Conservation (phyloP, 2,329 filamentous ascomycete species). For the Apiospora marii region DNA sequence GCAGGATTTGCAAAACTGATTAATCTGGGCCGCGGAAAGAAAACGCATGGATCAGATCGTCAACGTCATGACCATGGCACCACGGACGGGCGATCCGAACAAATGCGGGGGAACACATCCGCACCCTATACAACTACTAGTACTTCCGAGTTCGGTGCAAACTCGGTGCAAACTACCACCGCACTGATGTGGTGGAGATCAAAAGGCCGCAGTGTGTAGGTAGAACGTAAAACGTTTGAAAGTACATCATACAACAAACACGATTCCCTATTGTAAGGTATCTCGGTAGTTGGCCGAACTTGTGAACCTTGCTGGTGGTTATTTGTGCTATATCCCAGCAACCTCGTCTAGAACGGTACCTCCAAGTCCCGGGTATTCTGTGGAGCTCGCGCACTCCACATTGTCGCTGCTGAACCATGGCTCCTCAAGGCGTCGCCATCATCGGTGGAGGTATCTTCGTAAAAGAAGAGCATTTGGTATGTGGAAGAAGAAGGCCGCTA, state of each 20-base stretch:
- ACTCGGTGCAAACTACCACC: neutral
- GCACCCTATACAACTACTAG: neutral
- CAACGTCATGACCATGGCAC: conserved; percentile 13
- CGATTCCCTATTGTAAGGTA: neutral
- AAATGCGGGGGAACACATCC: conserved; percentile 10
- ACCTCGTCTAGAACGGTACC: conserved; percentile 11
- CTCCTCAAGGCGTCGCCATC: conserved; percentile 27
- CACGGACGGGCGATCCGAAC: neutral
- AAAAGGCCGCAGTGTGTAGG: neutral
- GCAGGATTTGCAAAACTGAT: neutral
- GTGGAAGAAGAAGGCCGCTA: conserved; percentile 25
- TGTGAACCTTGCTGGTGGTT: neutral
- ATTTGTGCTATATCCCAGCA: neutral
- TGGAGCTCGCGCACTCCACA: neutral
- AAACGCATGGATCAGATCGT: conserved; percentile 1
- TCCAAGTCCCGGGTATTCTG: neutral
- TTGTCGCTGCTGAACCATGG: conserved; percentile 12
- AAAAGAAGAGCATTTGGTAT: conserved; percentile 60
- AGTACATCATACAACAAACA: neutral
- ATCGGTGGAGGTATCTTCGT: conserved; percentile 54
- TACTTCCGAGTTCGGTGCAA: conserved; percentile 15
- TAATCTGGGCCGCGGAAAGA: neutral
- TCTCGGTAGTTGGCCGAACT: conserved; percentile 1
- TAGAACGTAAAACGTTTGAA: neutral
- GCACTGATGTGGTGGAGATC: neutral